A percentile compares a stretch with the other conserved stretches of the same genome.
phyloP scores from a whole-genome alignment of 768 basidiomycete genomes.

The Suillus placidus region DNA sequence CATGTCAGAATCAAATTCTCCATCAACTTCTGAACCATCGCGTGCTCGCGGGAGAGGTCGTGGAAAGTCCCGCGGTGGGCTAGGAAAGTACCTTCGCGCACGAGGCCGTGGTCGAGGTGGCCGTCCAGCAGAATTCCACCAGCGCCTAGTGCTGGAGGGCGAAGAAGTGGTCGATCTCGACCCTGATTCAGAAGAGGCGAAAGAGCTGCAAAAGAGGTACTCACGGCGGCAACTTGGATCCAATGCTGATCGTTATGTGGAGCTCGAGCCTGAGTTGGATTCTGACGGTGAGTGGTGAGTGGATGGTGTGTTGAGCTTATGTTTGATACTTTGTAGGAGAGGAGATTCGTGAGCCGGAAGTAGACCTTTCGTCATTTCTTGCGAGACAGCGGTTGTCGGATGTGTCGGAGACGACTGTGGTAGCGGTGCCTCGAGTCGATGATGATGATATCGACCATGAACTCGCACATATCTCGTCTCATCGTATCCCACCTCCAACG shows the following conservation, averaged over 20 bases:
- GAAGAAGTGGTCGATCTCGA: constrained; percentile 46
- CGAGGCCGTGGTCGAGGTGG: constrained; percentile 66
- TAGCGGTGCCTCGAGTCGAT: constrained; percentile 40
- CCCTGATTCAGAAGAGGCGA: constrained; percentile 46
- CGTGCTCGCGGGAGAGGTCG: constrained; percentile 49
- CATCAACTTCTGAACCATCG: constrained; percentile 13
- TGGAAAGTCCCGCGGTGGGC: constrained; percentile 64
- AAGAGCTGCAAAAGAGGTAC: constrained; percentile 54
- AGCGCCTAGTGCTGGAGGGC: constrained; percentile 61
- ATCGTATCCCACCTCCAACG: constrained; percentile 17
- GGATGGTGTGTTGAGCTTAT: not conserved
- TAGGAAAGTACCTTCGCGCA: constrained; percentile 76
- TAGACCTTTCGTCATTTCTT: constrained; percentile 70
- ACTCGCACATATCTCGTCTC: constrained; percentile 54
- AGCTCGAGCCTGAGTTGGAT: constrained; percentile 68
- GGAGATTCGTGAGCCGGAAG: constrained; percentile 67
- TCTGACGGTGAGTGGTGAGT: constrained; percentile 58
- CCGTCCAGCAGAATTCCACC: constrained; percentile 67
- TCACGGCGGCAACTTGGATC: constrained; percentile 60
- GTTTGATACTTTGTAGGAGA: constrained; percentile 47
- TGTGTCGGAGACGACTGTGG: not conserved
- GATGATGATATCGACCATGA: constrained; percentile 61
- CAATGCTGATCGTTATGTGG: constrained; percentile 75
- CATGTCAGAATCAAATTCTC: not conserved
- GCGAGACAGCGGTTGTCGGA: constrained; percentile 61